Base-by-base conservation (phyloP, 2,329 filamentous ascomycete species). In the Coniochaeta sp. region DNA sequence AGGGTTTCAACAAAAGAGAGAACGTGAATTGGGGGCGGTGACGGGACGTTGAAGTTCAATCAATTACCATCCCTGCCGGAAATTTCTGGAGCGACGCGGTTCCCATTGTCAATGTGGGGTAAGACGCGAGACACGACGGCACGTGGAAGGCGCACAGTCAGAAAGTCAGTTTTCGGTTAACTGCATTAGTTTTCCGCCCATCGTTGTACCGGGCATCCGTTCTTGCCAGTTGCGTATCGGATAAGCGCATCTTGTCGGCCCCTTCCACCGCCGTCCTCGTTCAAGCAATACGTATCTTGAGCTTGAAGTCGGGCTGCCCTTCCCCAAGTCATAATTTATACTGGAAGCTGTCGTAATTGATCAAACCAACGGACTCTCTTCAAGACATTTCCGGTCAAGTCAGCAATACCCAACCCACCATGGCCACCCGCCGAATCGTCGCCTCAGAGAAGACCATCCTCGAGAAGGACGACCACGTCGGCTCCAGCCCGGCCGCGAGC, bases 371-470 rank as follows among this genome's bases (percentile, higher is more conserved):
- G n/a, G n/a, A n/a, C n/a, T n/a, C n/a, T n/a, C n/a, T n/a, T n/a
- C n/a, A n/a, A n/a, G n/a, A n/a, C n/a, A n/a, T n/a, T n/a, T n/a
- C n/a, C n/a, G n/a, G n/a, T n/a, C n/a, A n/a, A n/a, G n/a, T n/a
- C n/a, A n/a, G n/a, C n/a, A n/a, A n/a, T n/a, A n/a, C 5, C 10
- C 38, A 26, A 53, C 53, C 26, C 58, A 74, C 50, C 58, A 91
- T 91, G 88, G 76, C 88, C 12, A 86, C 85, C 40, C 77, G 83
- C 68, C 78, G 87, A 62, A 85, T 82, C 61, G 73, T 84, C 56
- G 76, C 77, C 32, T 70, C 75, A 6, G 85, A 89, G 68, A 87
- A 86, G 73, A 82, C 80, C 27, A 72, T 82, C 52, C 76, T 88
- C 48, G 79, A 84, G 55, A 76, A 80, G 61, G 79, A 83, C 65